phyloP scores from a whole-genome alignment of 805 yeast genomes.

The Teunomyces pallodes region DNA sequence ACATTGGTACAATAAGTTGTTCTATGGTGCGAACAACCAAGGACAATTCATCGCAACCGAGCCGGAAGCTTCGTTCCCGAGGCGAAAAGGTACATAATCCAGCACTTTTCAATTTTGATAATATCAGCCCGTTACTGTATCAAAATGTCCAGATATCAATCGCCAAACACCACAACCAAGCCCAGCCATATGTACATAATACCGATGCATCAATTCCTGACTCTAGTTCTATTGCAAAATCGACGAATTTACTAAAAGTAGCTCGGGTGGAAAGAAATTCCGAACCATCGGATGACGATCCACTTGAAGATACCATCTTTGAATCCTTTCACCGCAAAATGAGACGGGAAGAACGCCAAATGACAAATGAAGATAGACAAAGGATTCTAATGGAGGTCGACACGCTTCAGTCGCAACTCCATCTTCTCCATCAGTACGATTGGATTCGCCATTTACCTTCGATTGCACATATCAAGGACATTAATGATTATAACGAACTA shows the following conservation, averaged over 20 bases:
- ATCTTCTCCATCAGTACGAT: constrained; percentile 38
- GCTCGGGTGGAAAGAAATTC: background rate
- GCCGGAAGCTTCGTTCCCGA: constrained; percentile 31
- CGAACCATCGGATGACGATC: constrained; percentile 22
- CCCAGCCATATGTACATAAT: constrained; percentile 12
- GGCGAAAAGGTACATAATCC: constrained; percentile 12
- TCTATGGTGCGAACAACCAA: background rate
- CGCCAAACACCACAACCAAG: constrained; percentile 4
- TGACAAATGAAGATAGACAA: constrained; percentile 53
- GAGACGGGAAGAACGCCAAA: constrained; percentile 63
- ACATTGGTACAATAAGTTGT: background rate
- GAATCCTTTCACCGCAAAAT: constrained; percentile 52
- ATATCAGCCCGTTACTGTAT: constrained; percentile 24
- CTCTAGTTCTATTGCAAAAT: constrained; percentile 4
- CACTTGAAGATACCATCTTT: constrained; percentile 46
- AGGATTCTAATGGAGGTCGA: constrained; percentile 58
- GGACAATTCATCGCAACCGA: constrained; percentile 1
- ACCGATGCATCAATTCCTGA: constrained; percentile 12
- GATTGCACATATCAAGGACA: constrained; percentile 51
- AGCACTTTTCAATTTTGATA: constrained; percentile 34
- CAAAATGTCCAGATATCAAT: constrained; percentile 19
- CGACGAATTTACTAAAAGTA: constrained; percentile 5
- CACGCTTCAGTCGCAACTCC: constrained; percentile 43
- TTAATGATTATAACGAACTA: constrained; percentile 49
- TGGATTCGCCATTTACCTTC: constrained; percentile 48